These are phyloP conservation scores for Coemansia sp. DNA, from an alignment of 192 early-diverging fungal species.

Conservation along the genomic window DNA sequence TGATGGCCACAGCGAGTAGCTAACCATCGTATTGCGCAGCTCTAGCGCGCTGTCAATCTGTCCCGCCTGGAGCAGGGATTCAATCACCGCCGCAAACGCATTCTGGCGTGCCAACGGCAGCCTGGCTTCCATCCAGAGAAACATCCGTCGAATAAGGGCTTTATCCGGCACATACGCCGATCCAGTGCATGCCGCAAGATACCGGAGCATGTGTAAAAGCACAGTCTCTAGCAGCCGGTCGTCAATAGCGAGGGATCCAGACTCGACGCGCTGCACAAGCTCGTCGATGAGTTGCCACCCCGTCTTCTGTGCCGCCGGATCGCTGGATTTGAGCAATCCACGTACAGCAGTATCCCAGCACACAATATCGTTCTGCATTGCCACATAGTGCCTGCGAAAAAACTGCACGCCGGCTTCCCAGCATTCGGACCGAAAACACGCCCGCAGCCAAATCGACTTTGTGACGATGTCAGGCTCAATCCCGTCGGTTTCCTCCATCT, in stretches of 20 bases:
- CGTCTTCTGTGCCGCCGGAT: constrained; percentile 3
- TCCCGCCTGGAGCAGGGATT: constrained; percentile 10
- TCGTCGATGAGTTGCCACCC: constrained; percentile 35
- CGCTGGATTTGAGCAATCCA: constrained; percentile 9
- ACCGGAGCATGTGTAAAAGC: constrained; percentile 14
- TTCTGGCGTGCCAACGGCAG: constrained; percentile 13
- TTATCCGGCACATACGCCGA: constrained; percentile 8
- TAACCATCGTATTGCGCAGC: constrained; percentile 17
- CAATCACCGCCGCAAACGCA: constrained; percentile 17
- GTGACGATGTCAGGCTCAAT: constrained; percentile 27
- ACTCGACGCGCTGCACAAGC: constrained; percentile 9
- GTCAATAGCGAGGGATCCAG: background rate
- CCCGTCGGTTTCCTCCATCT: constrained; percentile 21
- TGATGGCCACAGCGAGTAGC: constrained; percentile 22
- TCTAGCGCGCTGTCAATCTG: constrained; percentile 23
- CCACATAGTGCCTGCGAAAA: constrained; percentile 12
- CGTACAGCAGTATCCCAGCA: constrained; percentile 42
- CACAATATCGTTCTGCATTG: constrained; percentile 13
- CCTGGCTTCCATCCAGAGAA: constrained; percentile 18
- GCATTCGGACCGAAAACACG: constrained; percentile 27
- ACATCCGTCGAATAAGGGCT: constrained; percentile 1
- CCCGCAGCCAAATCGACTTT: constrained; percentile 40
- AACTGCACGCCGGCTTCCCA: constrained; percentile 16
- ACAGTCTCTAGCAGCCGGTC: constrained; percentile 29
- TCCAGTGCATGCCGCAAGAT: background rate